Evolutionary conservation across 306 rosid genomes (phyloP), one percentile per base, ranked within the genome.

Genomic region (Quercus dentata): DNA sequence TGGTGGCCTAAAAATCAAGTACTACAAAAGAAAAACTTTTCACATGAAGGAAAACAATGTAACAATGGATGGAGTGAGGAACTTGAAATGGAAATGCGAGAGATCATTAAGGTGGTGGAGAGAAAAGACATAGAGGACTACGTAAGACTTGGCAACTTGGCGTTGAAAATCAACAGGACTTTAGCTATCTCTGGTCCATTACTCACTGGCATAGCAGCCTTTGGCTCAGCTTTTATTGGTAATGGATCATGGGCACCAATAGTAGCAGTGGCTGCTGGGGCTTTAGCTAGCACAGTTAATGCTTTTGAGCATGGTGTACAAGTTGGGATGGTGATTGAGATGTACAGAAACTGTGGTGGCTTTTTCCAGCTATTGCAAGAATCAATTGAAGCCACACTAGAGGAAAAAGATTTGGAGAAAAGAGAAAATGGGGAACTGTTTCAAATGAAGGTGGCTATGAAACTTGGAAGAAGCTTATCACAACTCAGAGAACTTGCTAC

Each of bases 281-380:
- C 95, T 2, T 59, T 90, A 80, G 94, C 85, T 10, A 74, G 81
- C 0, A 89, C 74, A 1, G 63, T 88, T 10, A 92, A 88, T 76
- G 75, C 89, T 9, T 88, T 90, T 3, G 88, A 85, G 64, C 97
- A 92, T 52, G 96, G 90, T 21, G 91, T 81, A 2, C 97, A 92
- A 83, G 83, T 92, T 2, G 97, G 97, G 1, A 91, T 85, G 97
- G 86, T 92, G 80, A 68, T 91, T 20, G 96, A 92, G 82, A 84
- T 92, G 92, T 92, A 91, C 11, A 86, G 94, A 63, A 49, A 70
- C 71, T 82, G 84, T 21, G 92, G 74, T 0, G 97, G 96, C 0
- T 86, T 88, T 77, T 92, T 92, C 67, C 35, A 74, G 33, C 28
- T 79, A 74, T 2, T 92, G 49, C 91, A 92, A 61, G 77, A 71